Percentiles rank a stretch among this genome's conserved stretches.
These are phyloP conservation scores for Phytophthora europaea DNA, from an alignment of 352 stramenopile genomes.

Conservation along the genomic window DNA sequence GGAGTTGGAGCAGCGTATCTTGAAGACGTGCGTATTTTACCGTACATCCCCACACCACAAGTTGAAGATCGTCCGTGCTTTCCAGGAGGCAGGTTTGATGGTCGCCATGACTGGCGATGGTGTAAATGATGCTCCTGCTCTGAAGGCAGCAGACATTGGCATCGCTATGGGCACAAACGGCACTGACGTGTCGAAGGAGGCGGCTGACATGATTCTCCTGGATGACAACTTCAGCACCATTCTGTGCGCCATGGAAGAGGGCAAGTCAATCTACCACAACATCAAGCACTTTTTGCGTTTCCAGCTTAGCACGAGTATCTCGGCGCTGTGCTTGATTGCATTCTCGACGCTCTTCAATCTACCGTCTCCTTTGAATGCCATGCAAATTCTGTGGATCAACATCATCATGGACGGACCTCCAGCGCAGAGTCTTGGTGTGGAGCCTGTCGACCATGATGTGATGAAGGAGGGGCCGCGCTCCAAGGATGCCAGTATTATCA, in stretches of 20 bases:
- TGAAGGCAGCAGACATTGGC: slow-evolving; percentile 97
- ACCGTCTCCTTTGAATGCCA: slow-evolving; percentile 96
- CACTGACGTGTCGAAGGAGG: slow-evolving; percentile 98
- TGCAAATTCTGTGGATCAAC: slow-evolving; percentile 99
- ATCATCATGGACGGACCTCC: slow-evolving; percentile 97
- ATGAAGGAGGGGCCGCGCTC: slow-evolving; percentile 88
- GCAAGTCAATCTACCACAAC: slow-evolving; percentile 97
- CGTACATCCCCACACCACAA: slow-evolving; percentile 96
- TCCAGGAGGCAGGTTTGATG: slow-evolving; percentile 86
- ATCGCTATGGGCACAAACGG: slow-evolving; percentile 98
- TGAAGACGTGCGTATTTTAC: slow-evolving; percentile 96
- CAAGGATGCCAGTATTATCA: slow-evolving; percentile 86
- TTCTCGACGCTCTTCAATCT: slow-evolving; percentile 73
- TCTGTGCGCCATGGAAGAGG: slow-evolving; percentile 96
- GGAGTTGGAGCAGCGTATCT: slow-evolving; percentile 84
- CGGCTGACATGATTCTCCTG: slow-evolving; percentile 96
- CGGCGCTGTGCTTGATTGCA: slow-evolving; percentile 92
- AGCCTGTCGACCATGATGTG: slow-evolving; percentile 87
- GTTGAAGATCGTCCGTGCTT: slow-evolving; percentile 95
- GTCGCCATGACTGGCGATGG: slow-evolving; percentile 99
- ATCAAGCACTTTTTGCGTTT: slow-evolving; percentile 98
- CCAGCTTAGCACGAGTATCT: slow-evolving; percentile 98
- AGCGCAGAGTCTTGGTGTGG: slow-evolving; percentile 87
- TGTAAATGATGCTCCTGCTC: slow-evolving; percentile 98
- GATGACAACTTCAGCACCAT: slow-evolving; percentile 98